Evolutionary conservation across 1,139 yeast species (phyloP), one percentile per base, ranked within the genome.

Genomic region (Diutina mesorugosa): DNA sequence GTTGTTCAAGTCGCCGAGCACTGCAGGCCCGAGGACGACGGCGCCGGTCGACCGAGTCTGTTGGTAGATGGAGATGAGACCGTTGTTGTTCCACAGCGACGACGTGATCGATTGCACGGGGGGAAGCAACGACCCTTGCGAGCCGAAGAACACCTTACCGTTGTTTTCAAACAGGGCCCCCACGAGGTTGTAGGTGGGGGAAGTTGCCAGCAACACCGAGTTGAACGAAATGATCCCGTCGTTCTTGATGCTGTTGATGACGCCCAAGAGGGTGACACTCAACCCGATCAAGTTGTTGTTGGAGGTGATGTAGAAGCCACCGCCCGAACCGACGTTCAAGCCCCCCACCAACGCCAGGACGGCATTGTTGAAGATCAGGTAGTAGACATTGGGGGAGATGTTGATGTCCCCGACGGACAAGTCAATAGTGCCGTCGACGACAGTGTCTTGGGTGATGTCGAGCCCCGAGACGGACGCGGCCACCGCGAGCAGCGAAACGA

Each of bases 141-240:
- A 38, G 18, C 53, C 53, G 32, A 50, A 38, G 28, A n/a, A 50
- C 28, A 50, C 16, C 32, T 50, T 26, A 50, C 53, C 53, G 32
- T 30, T 30, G 32, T 50, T 50, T n/a, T 16, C 32, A 28, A 50
- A 50, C n/a, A 21, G 21, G 21, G 32, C 18, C 41, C 53, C 53
- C n/a, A 50, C 45, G 26, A 50, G 16, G 16, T 16, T 50, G 32
- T 32, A 50, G n/a, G 45, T 32, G 29, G 53, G 53, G 28, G 53
- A 26, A n/a, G 53, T 50, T 9, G 32, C 41, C 18, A 38, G 32
- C 21, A 50, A 32, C 10, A 18, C 53, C 41, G 53, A 50, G 32
- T 50, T 50, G 53, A 50, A 50, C 28, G 53, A 32, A 32, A 50
- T 50, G 16, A 50, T 30, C n/a, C 53, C 53, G 28, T 30, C 28